Conservation (phyloP, 2,329 filamentous ascomycete genomes). For the Teratosphaeria destructans region DNA sequence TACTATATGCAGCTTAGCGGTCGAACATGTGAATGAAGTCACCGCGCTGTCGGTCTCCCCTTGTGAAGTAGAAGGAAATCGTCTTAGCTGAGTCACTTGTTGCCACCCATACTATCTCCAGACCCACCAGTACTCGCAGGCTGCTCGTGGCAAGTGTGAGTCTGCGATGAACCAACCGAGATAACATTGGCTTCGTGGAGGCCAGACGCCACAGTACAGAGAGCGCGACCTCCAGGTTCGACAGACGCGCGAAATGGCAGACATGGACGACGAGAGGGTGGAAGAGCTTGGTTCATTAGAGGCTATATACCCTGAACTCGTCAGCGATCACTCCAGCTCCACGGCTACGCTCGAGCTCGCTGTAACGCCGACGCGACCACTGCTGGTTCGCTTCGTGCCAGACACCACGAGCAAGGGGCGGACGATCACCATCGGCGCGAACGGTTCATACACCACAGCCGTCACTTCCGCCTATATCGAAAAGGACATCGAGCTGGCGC, state of each 20-base stretch:
- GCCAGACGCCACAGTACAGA: not conserved
- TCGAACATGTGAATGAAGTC: not conserved
- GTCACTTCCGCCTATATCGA: conserved; percentile 12
- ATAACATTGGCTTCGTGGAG: conserved; percentile 12
- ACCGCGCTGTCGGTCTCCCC: not conserved
- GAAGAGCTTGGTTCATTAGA: conserved; percentile 50
- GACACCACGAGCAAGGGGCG: not conserved
- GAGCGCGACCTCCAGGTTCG: not conserved
- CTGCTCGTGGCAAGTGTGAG: not conserved
- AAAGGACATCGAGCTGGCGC: conserved; percentile 39
- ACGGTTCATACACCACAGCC: conserved; percentile 2
- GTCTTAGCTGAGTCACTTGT: not conserved
- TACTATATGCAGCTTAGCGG: not conserved
- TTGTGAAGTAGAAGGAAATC: not conserved
- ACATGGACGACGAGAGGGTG: conserved; percentile 45
- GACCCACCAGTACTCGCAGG: not conserved
- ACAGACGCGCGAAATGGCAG: conserved; percentile 18
- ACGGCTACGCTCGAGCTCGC: conserved; percentile 45
- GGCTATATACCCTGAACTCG: conserved; percentile 54
- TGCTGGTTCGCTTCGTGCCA: conserved; percentile 29
- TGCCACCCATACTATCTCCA: not conserved
- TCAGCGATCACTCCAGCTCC: conserved; percentile 37
- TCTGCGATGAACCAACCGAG: conserved; percentile 1
- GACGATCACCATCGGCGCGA: not conserved
- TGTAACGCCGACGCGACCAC: conserved; percentile 43